Conservation (phyloP, 768 basidiomycete species). For the Phanerodontia chrysosporium region DNA sequence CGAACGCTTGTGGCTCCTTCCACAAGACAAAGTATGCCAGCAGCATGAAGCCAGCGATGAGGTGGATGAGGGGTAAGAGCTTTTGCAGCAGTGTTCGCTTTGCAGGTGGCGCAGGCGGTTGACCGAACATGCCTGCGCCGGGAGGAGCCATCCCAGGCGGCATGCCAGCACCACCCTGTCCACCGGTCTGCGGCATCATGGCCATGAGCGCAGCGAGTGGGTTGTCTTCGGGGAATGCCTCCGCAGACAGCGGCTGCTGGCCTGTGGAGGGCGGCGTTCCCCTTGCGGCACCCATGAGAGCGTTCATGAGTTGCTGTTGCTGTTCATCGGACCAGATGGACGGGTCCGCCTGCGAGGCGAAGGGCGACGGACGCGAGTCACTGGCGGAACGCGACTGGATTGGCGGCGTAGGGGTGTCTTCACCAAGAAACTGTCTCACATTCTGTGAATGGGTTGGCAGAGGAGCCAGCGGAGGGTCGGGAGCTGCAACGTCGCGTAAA, state of each 20-base stretch:
- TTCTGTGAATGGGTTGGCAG: conserved; percentile 17
- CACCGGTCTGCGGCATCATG: conserved; percentile 1
- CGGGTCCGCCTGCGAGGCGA: conserved; percentile 37
- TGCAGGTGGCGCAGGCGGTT: conserved; percentile 14
- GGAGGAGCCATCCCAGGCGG: conserved; percentile 10
- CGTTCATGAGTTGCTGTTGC: conserved; percentile 63
- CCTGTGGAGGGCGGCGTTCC: conserved; percentile 11
- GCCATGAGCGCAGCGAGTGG: conserved; percentile 25
- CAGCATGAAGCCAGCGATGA: conserved; percentile 59
- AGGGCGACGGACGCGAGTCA: conserved; percentile 23
- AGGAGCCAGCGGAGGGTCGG: conserved; percentile 40
- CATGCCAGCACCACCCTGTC: conserved; percentile 13
- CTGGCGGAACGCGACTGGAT: conserved; percentile 22
- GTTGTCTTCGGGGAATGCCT: conserved; percentile 19
- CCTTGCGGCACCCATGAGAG: conserved; percentile 42
- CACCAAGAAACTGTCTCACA: conserved; percentile 34
- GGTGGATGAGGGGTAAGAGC: conserved; percentile 61
- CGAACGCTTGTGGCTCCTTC: conserved; percentile 53
- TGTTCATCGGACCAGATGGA: conserved; percentile 67
- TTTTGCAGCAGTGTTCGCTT: conserved; percentile 46
- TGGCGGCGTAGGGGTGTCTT: conserved; percentile 27
- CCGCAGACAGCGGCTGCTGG: conserved; percentile 4
- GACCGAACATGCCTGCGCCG: not conserved
- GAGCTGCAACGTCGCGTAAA: not conserved
- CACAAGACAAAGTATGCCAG: conserved; percentile 66